These are phyloP conservation scores for Ganoderma boninense DNA, from an alignment of 1,284 basidiomycete species.

Conservation along the genomic window DNA sequence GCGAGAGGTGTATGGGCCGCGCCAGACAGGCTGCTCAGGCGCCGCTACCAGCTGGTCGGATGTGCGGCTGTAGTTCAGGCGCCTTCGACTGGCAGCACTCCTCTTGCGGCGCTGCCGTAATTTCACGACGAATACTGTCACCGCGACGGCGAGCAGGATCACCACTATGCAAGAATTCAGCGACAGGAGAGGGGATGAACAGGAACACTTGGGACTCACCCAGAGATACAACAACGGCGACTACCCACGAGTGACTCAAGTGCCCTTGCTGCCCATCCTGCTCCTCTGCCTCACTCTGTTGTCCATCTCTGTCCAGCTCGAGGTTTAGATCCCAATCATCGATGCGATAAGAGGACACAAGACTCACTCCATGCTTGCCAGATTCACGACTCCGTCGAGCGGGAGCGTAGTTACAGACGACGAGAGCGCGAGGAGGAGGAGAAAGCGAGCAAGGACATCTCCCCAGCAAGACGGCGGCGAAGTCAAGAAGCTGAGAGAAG, in stretches of 20 bases:
- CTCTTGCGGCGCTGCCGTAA: slow-evolving; percentile 23
- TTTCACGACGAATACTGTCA: slow-evolving; percentile 23
- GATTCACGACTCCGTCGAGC: background rate
- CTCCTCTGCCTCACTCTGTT: slow-evolving; percentile 16
- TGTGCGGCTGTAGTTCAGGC: slow-evolving; percentile 8
- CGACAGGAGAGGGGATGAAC: background rate
- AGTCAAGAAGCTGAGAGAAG: background rate
- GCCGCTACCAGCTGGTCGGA: slow-evolving; percentile 8
- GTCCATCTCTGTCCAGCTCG: background rate
- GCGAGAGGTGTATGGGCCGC: slow-evolving; percentile 19
- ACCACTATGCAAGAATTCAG: slow-evolving; percentile 12
- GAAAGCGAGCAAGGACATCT: background rate
- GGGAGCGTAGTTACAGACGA: background rate
- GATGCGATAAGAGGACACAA: background rate
- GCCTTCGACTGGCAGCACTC: background rate
- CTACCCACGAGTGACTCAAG: slow-evolving; percentile 25
- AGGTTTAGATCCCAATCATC: background rate
- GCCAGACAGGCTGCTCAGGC: slow-evolving; percentile 16
- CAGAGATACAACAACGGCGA: slow-evolving; percentile 22
- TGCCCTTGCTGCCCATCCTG: slow-evolving; percentile 9
- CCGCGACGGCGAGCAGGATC: slow-evolving; percentile 19
- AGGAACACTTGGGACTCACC: slow-evolving; percentile 11
- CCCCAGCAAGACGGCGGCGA: background rate
- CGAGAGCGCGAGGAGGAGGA: background rate
- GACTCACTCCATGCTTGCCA: background rate